Evolutionary conservation across 306 rosid species (phyloP).

Genomic region (Dryas alaskensis): DNA sequence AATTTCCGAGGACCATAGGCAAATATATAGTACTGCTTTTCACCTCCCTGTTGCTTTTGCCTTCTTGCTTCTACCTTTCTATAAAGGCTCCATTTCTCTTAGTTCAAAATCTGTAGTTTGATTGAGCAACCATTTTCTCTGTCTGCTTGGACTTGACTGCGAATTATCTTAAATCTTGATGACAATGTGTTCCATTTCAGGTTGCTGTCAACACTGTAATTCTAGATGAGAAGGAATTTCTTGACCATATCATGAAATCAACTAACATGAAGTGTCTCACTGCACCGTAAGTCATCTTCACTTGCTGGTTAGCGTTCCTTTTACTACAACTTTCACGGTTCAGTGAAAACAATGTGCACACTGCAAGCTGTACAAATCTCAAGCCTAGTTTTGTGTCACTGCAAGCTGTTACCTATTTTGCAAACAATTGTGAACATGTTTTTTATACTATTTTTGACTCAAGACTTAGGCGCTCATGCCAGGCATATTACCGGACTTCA

Average conservation of each 20-base stretch:
- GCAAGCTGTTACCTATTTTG: background rate
- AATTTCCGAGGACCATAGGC: background rate
- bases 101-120: background rate
- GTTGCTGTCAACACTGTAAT: conserved; percentile 86
- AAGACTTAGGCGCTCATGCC: background rate
- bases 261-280: conserved; percentile 94
- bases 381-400: background rate
- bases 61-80: background rate
- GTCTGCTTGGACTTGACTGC: background rate
- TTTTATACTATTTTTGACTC: background rate
- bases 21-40: background rate
- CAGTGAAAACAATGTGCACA: conserved; percentile 2
- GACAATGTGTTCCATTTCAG: conserved; percentile 34
- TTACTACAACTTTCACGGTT: background rate
- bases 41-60: too few species aligned
- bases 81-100: background rate
- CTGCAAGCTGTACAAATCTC: background rate
- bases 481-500: background rate
- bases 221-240: conserved; percentile 82
- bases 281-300: conserved; percentile 60
- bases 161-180: background rate
- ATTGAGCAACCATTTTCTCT: background rate
- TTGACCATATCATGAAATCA: conserved; percentile 76
- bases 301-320: background rate
- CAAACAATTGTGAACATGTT: background rate